phyloP scores from a whole-genome alignment of 2,329 filamentous ascomycete genomes.

The Arachnomyces sp. region DNA sequence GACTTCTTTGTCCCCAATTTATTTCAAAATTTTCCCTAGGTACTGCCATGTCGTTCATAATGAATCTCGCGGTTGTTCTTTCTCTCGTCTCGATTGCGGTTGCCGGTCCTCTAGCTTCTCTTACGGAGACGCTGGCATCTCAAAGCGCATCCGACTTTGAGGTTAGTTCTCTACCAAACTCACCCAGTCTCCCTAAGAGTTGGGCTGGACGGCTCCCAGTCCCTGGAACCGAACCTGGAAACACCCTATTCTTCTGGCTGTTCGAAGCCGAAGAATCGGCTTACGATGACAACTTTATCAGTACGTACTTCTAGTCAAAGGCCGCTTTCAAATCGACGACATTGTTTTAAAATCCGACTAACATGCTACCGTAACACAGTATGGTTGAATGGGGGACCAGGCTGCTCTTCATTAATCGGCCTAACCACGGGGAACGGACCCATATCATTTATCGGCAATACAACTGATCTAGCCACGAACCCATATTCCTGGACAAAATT shows the following conservation, averaged over 20 bases:
- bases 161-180: conserved; percentile 23
- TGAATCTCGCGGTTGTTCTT: neutral
- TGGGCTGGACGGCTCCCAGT: conserved; percentile 29
- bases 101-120: neutral
- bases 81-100: neutral
- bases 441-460: conserved; percentile 23
- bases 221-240: conserved; percentile 20
- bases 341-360: neutral
- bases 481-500: conserved; percentile 14
- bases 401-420: conserved; percentile 14
- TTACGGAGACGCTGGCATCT: conserved; percentile 3
- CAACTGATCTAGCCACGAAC: conserved; percentile 8
- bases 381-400: conserved; percentile 13
- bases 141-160: conserved; percentile 17
- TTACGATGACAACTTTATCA: conserved; percentile 27
- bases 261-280: conserved; percentile 23
- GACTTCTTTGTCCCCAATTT: conserved; percentile 1
- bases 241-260: conserved; percentile 31
- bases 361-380: conserved; percentile 5
- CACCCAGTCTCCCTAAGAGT: conserved; percentile 21
- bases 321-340: neutral
- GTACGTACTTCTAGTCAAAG: conserved; percentile 13
- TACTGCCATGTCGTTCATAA: neutral
- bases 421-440: conserved; percentile 26
- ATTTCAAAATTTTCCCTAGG: conserved; percentile 7